Evolutionary conservation across 2,329 filamentous ascomycete species (phyloP).

Genomic region (Tolypocladium inflatum): DNA sequence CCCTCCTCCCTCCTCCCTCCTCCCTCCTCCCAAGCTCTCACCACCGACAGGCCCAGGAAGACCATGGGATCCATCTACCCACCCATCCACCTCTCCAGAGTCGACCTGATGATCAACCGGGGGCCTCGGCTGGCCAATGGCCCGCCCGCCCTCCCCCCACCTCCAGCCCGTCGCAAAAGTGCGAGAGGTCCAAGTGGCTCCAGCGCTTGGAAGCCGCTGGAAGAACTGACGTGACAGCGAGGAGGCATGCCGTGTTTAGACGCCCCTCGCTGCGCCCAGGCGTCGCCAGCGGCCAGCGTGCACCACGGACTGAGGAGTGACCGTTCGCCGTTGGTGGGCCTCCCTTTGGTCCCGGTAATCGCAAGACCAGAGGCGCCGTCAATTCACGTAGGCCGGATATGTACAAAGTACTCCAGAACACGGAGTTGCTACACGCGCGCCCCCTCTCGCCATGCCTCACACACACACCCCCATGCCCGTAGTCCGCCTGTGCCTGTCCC

Average conservation of each 20-base stretch:
- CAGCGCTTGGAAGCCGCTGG: conserved; percentile 11
- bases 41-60: background rate
- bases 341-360: conserved; percentile 17
- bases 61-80: background rate
- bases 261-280: background rate
- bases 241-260: background rate
- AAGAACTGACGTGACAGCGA: conserved; percentile 2
- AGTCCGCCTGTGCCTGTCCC: conserved; percentile 12
- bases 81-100: conserved; percentile 1
- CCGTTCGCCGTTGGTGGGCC: background rate
- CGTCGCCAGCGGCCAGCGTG: background rate
- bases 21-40: too few relatives aligned
- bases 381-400: conserved; percentile 15
- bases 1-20: too few relatives aligned
- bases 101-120: conserved; percentile 13
- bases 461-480: conserved; percentile 7
- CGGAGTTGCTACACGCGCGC: conserved; percentile 13
- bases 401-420: conserved; percentile 6
- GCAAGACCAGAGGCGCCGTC: conserved; percentile 17
- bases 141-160: conserved; percentile 2
- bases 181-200: background rate
- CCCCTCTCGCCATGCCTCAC: conserved; percentile 12
- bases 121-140: conserved; percentile 9
- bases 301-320: background rate
- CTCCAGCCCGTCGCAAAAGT: conserved; percentile 2